A percentile compares a stretch with the other conserved stretches of the same genome.
phyloP scores from a whole-genome alignment of 192 early-diverging fungal species.

The Pilobolus umbonatus region DNA sequence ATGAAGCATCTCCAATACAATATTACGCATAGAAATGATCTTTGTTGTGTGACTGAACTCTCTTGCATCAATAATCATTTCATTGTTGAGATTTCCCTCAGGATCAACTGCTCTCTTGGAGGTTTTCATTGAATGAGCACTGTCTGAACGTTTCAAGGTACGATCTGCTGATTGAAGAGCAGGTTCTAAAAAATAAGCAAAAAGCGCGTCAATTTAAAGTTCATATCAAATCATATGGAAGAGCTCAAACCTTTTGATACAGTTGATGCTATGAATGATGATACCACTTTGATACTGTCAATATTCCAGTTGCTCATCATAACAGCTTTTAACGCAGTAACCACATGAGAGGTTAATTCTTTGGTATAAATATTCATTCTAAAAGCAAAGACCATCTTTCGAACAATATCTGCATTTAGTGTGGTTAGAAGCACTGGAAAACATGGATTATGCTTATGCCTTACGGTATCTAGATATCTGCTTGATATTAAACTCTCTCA shows the following conservation, averaged over 20 bases:
- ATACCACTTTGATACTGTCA: constrained; percentile 53
- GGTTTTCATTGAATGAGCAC: background rate
- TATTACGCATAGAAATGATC: constrained; percentile 28
- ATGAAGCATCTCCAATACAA: constrained; percentile 60
- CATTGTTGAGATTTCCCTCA: background rate
- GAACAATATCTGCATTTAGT: constrained; percentile 54
- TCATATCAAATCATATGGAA: background rate
- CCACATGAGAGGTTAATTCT: constrained; percentile 46
- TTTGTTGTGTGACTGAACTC: background rate
- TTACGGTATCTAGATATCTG: constrained; percentile 56
- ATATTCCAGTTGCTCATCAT: constrained; percentile 51
- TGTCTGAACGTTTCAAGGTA: background rate
- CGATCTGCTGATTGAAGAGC: background rate
- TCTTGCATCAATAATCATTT: constrained; percentile 17
- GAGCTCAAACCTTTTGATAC: constrained; percentile 44
- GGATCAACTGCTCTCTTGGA: background rate
- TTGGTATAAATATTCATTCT: constrained; percentile 52
- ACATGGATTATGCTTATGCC: background rate
- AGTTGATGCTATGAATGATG: constrained; percentile 60
- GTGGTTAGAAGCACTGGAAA: background rate
- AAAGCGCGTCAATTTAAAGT: too few relatives aligned
- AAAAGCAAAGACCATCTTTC: constrained; percentile 56
- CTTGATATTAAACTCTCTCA: constrained; percentile 52
- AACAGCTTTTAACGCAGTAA: constrained; percentile 49
- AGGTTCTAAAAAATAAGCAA: background rate